Base-by-base conservation (phyloP, 352 stramenopile species). In the Phytophthora agathidicida region DNA sequence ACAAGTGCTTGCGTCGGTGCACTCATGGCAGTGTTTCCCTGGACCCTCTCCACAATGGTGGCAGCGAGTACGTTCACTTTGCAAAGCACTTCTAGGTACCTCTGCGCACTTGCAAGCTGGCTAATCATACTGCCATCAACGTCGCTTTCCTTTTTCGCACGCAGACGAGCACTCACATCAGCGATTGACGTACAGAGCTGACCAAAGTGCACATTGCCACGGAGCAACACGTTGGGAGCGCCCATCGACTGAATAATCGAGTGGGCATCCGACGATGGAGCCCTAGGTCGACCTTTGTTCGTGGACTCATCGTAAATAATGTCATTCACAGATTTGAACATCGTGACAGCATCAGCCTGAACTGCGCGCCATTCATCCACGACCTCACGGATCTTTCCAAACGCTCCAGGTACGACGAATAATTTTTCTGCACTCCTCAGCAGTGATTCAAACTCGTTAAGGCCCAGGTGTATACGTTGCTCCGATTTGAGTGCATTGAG, bases 81-180 rank as follows among this genome's bases (percentile, higher is more conserved):
- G 24, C 60, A 60, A 39, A 78, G 51, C 35, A 65, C 56, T 35
- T 71, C 55, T 3, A 78, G 22, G 24, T 73, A 78, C n/a, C 52
- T 27, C 26, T 44, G 55, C 0, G 65, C 65, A 19, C 43, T 24
- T 13, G 31, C 28, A 4, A 77, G 52, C 31, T 67, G 54, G 4
- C 27, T 50, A 7, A 59, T 23, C 3, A 74, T 55, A 17, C 36
- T 63, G 5, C 49, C 60, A 14, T 51, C 30, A 20, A 14, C 31
- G 9, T 38, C 46, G 26, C 32, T 60, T 30, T 71, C 65, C 27
- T 56, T 54, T 19, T 57, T 68, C 1, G 33, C 42, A 30, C 48
- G 54, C n/a, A 74, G 48, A 1, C 38, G 49, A 11, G 33, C 19
- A 9, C 38, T 24, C 16, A 74, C 43, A 35, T 35, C 26, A 0